Percentiles rank a stretch among this genome's conserved stretches.
phyloP scores from a whole-genome alignment of 495 filamentous ascomycete species.

The Elaphomyces granulatus region DNA sequence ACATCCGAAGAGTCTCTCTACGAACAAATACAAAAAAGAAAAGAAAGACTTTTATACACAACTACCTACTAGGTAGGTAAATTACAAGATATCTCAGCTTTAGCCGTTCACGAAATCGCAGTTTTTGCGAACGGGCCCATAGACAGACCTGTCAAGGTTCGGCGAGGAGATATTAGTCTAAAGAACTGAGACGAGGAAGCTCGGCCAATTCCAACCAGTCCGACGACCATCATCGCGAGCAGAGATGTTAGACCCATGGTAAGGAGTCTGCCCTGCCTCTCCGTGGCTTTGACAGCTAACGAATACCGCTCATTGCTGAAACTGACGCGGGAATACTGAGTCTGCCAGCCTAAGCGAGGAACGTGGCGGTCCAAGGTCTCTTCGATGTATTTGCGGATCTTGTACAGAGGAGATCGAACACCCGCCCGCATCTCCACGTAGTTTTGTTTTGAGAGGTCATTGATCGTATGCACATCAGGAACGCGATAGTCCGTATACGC shows the following conservation, averaged over 20 bases:
- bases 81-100: no score
- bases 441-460: slow-evolving; percentile 80
- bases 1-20: no score
- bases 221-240: slow-evolving; percentile 13
- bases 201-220: slow-evolving; percentile 6
- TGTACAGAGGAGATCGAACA: slow-evolving; percentile 61
- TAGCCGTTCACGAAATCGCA: no score
- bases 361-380: slow-evolving; percentile 66
- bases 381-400: slow-evolving; percentile 68
- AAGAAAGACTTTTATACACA: no score
- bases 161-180: neutral
- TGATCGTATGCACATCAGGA: slow-evolving; percentile 75
- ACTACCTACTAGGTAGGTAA: no score
- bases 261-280: slow-evolving; percentile 52
- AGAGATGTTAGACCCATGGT: slow-evolving; percentile 19
- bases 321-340: slow-evolving; percentile 84
- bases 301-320: slow-evolving; percentile 88
- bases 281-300: slow-evolving; percentile 54
- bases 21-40: no score
- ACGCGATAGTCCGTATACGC: slow-evolving; percentile 60
- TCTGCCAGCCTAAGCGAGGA: slow-evolving; percentile 68
- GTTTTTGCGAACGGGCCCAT: no score
- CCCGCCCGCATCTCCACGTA: slow-evolving; percentile 85
- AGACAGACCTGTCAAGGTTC: neutral
- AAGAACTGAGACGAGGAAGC: neutral